Percentiles rank a stretch among this genome's conserved stretches.
Conservation (phyloP, 495 filamentous ascomycete species). For the Xylaria nigripes region DNA sequence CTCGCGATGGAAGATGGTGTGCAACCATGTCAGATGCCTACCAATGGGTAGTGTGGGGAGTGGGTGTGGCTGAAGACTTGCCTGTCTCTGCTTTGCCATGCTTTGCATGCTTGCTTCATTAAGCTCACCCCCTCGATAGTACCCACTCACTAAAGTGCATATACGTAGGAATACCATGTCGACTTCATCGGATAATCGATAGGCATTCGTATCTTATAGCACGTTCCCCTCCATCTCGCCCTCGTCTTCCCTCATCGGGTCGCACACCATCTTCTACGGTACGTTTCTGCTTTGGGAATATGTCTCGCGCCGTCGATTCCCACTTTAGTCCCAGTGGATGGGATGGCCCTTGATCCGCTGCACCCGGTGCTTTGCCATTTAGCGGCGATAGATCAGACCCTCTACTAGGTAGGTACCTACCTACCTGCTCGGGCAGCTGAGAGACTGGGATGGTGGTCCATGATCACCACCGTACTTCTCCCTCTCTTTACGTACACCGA, state of each 20-base stretch:
- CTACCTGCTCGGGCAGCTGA: conserved; percentile 11
- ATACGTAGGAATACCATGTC: neutral
- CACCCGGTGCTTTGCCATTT: conserved; percentile 18
- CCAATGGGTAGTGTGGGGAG: conserved; percentile 1
- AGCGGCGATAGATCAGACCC: conserved; percentile 8
- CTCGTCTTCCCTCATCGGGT: neutral
- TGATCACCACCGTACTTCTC: conserved; percentile 18
- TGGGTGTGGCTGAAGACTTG: neutral
- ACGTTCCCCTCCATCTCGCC: conserved; percentile 9
- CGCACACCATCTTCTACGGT: conserved; percentile 25
- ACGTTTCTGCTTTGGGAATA: conserved; percentile 20
- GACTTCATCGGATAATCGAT: neutral
- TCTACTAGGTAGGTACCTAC: no score
- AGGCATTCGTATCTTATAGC: conserved; percentile 2
- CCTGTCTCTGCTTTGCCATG: neutral
- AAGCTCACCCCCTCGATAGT: conserved; percentile 10
- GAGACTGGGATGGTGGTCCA: conserved; percentile 12
- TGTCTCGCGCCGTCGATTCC: conserved; percentile 7
- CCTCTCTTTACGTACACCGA: neutral
- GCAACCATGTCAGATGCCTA: conserved; percentile 26
- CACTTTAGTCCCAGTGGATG: neutral
- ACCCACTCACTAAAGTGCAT: neutral
- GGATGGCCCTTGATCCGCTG: conserved; percentile 18
- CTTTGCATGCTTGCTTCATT: neutral
- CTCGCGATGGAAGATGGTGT: conserved; percentile 13